phyloP scores from a whole-genome alignment of 23 red algal genomes.

The Gracilaria caudata region DNA sequence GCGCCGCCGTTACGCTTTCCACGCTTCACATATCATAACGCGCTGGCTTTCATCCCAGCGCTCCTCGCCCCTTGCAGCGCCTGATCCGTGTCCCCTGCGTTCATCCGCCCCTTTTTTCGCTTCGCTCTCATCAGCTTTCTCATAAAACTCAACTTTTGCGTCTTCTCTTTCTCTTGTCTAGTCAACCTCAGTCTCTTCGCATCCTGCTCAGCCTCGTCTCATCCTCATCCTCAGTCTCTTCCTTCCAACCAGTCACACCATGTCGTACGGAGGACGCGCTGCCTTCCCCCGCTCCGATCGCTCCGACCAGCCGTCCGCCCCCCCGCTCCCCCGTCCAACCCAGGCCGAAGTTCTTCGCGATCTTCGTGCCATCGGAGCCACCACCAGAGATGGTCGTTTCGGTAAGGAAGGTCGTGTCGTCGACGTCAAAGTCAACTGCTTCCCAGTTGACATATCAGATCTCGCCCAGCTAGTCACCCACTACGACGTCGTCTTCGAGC shows the following conservation, averaged over 20 bases:
- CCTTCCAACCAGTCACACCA: slow-evolving; percentile 5
- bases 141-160: neutral
- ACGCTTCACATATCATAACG: neutral
- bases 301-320: slow-evolving; percentile 10
- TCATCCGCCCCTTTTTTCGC: neutral
- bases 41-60: neutral
- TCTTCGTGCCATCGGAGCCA: slow-evolving; percentile 38
- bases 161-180: neutral
- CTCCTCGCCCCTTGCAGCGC: neutral
- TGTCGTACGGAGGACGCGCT: slow-evolving; percentile 25
- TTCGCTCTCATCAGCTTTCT: neutral
- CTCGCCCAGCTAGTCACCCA: slow-evolving; percentile 51
- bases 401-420: slow-evolving; percentile 43
- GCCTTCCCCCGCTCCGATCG: neutral
- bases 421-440: slow-evolving; percentile 61
- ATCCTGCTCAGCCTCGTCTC: neutral
- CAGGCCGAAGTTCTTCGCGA: slow-evolving; percentile 46
- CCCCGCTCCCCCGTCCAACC: slow-evolving; percentile 29
- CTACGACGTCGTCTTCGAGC: slow-evolving; percentile 68
- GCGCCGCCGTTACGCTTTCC: neutral
- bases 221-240: neutral
- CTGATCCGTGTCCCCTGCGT: neutral
- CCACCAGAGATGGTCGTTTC: slow-evolving; percentile 44
- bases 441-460: slow-evolving; percentile 41
- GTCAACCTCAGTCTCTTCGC: neutral